These are phyloP conservation scores for Tuber indicum DNA, from an alignment of 495 filamentous ascomycete species.

Conservation along the genomic window DNA sequence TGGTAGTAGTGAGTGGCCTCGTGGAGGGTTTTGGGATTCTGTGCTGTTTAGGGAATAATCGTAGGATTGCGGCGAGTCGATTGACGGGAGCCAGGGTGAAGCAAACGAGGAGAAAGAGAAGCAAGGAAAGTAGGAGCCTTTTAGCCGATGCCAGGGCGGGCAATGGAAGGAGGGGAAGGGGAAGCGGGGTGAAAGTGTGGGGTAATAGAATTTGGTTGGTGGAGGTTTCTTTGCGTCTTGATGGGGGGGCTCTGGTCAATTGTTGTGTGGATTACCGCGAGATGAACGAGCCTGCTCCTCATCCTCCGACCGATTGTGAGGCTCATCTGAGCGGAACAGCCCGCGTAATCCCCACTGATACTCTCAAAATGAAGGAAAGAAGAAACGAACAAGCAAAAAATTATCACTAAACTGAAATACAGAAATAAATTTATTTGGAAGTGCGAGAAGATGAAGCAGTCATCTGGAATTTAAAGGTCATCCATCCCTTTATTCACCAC, in stretches of 20 bases:
- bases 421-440: not conserved
- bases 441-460: not conserved
- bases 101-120: conserved; percentile 31
- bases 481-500: not conserved
- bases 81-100: conserved; percentile 46
- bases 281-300: not conserved
- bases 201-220: conserved; percentile 12
- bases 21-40: conserved; percentile 45
- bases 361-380: not conserved
- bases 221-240: not conserved
- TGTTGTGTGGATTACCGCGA: not conserved
- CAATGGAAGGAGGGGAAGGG: conserved; percentile 28
- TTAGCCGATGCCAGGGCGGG: conserved; percentile 12
- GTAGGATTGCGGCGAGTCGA: conserved; percentile 45
- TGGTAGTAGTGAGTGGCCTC: conserved; percentile 55
- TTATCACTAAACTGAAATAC: not conserved
- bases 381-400: not conserved
- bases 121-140: conserved; percentile 13
- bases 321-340: not conserved
- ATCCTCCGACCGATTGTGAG: not conserved
- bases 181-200: conserved; percentile 18
- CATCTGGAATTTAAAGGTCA: not conserved
- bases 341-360: not conserved
- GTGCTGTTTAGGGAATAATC: conserved; percentile 40
- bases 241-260: not conserved